Conservation (phyloP, 1,139 yeast genomes). For the Meyerozyma carpophila region DNA sequence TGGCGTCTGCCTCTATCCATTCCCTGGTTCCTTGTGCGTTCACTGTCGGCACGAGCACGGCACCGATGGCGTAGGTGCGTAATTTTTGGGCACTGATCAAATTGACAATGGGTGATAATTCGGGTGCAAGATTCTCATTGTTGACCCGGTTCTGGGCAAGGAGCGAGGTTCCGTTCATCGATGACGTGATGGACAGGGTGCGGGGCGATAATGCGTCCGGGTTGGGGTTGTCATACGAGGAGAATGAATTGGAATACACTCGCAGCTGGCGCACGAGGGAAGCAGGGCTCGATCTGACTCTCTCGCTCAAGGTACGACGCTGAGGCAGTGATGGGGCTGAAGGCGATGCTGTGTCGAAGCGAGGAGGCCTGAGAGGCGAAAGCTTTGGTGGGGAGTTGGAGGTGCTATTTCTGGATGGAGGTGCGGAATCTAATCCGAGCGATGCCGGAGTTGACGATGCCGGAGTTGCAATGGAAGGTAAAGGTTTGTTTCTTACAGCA, state of each 20-base stretch:
- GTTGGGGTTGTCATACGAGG: conserved; percentile 6
- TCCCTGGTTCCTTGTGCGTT: conserved; percentile 13
- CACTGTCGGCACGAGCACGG: conserved; percentile 20
- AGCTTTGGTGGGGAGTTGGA: neutral
- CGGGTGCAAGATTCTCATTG: conserved; percentile 29
- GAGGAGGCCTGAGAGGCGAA: neutral
- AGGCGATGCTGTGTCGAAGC: neutral
- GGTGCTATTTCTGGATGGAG: neutral
- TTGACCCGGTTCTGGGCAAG: conserved; percentile 17
- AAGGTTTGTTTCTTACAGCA: neutral
- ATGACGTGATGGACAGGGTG: conserved; percentile 2
- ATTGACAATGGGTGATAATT: conserved; percentile 37
- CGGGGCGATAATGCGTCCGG: conserved; percentile 9
- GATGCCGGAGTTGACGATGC: neutral
- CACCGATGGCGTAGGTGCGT: conserved; percentile 33
- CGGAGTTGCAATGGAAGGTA: neutral
- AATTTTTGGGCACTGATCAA: conserved; percentile 38
- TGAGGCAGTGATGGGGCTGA: neutral
- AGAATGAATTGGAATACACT: conserved; percentile 20
- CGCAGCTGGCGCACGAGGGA: conserved; percentile 36
- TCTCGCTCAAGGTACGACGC: conserved; percentile 21
- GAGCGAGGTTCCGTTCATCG: conserved; percentile 4
- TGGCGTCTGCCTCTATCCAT: conserved; percentile 38
- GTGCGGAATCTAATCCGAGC: neutral
- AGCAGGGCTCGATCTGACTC: conserved; percentile 31